Evolutionary conservation across 352 stramenopile genomes (phyloP).

Genomic region (Pythium aphanidermatum): DNA sequence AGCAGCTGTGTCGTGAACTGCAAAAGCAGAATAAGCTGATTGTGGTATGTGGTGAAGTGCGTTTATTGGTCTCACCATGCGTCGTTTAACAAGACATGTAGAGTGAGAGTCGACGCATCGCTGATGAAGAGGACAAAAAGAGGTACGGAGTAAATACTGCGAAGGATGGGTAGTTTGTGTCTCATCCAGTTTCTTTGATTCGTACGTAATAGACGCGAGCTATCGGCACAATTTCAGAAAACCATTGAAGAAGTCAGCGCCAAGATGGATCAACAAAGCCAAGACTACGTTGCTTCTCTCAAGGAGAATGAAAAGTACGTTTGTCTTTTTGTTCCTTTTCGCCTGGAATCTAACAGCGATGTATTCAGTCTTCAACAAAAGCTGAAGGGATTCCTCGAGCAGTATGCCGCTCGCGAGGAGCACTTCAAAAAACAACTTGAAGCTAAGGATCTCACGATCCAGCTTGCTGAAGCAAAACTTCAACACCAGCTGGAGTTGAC

Average conservation of each 20-base stretch:
- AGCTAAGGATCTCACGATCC: conserved; percentile 73
- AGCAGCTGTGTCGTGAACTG: conserved; percentile 79
- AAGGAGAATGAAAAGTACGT: conserved; percentile 81
- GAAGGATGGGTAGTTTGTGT: too few species aligned
- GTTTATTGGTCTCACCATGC: background rate
- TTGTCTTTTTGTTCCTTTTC: too few species aligned
- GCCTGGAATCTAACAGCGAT: background rate
- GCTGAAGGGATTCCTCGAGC: conserved; percentile 75
- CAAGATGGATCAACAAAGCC: conserved; percentile 85
- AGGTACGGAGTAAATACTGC: too few species aligned
- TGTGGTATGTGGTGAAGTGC: conserved; percentile 27
- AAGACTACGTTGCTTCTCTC: conserved; percentile 79
- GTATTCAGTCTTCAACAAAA: conserved; percentile 68
- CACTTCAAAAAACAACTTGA: conserved; percentile 81
- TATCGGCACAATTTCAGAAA: conserved; percentile 77
- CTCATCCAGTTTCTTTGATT: background rate
- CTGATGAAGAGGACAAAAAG: conserved; percentile 80
- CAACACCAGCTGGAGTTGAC: conserved; percentile 76
- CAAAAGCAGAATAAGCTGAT: conserved; percentile 88
- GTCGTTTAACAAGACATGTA: background rate
- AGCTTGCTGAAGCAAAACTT: conserved; percentile 78
- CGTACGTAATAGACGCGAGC: conserved; percentile 44
- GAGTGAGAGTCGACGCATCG: conserved; percentile 74
- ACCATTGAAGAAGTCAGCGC: conserved; percentile 84
- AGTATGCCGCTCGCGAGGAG: conserved; percentile 75